Evolutionary conservation across 2,329 filamentous ascomycete genomes (phyloP), one percentile per base, ranked within the genome.

Genomic region (Fusarium sp.): DNA sequence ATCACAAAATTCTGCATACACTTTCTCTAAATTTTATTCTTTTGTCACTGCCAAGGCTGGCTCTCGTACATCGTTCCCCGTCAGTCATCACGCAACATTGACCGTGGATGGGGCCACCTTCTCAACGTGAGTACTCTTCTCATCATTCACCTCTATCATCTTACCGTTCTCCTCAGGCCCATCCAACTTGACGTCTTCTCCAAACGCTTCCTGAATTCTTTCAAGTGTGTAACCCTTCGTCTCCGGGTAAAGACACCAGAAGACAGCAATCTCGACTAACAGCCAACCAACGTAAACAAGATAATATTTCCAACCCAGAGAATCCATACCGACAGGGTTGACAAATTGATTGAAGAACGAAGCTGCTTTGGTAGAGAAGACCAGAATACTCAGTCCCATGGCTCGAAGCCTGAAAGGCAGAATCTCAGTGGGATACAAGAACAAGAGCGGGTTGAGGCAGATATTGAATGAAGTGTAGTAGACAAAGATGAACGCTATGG

Each of bases 181-280:
- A 44, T 56, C 63, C 17, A 64, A 26, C 10, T 63, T 42, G 6
- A 31, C 31, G 9, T 64, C 61, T 12, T 73, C 71, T 1, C 71
- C 69, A 63, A 73, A 73, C 14, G 65, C 65, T 47, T 73, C 69
- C 17, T 60, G 54, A 13, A 70, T 66, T n/a, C 54, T 56, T n/a
- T 73, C 72, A 18, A 70, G 49, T 10, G 84, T 86, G 39, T 85
- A 84, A 45, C 75, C 77, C 73, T 81, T 79, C 0, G 85, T 85
- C 70, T 86, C 84, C 0, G 84, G 83, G 55, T 85, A 85, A 62
- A 85, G 81, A 70, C 84, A 81, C 69, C 83, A 86, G 9, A 78
- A 75, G 49, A 78, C 56, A 39, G 58, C 48, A 20, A 77, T 70
- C 47, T 79, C 77, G 3, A 79, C 36, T 10, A 70, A 28, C 3